A percentile compares a stretch with the other conserved stretches of the same genome.
phyloP scores from a whole-genome alignment of 176 grass and related monocot species.

The Musa itinerans region DNA sequence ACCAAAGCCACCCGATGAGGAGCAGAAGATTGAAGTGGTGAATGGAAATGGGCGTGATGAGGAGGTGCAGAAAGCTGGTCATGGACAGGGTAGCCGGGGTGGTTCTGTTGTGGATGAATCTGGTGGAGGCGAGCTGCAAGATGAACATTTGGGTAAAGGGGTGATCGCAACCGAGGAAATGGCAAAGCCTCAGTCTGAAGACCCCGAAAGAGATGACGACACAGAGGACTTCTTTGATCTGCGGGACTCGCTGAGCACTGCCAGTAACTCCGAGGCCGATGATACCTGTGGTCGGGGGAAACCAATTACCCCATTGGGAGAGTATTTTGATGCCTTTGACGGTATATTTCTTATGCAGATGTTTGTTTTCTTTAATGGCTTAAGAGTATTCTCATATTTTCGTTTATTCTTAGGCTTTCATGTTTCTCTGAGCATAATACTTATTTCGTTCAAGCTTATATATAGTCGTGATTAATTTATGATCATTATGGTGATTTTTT shows the following conservation, averaged over 20 bases:
- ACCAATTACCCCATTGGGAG: conserved; percentile 38
- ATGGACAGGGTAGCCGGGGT: conserved; percentile 2
- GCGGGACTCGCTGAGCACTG: conserved; percentile 25
- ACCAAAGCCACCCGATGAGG: not conserved
- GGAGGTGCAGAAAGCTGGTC: conserved; percentile 23
- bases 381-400: too few relatives aligned
- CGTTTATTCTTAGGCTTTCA: too few relatives aligned
- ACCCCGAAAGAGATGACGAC: conserved; percentile 25
- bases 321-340: conserved; percentile 90
- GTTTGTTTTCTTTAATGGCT: not conserved
- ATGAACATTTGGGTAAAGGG: conserved; percentile 2
- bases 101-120: conserved; percentile 29
- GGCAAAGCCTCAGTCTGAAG: conserved; percentile 18
- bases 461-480: too few relatives aligned
- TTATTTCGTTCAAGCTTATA: too few relatives aligned
- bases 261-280: conserved; percentile 50
- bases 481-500: too few relatives aligned
- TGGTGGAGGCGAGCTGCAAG: conserved; percentile 18
- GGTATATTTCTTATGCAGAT: conserved; percentile 32
- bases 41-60: not conserved
- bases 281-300: conserved; percentile 46
- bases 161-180: conserved; percentile 26
- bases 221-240: conserved; percentile 58
- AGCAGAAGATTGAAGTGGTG: not conserved
- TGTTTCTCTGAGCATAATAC: too few relatives aligned